A percentile compares a stretch with the other conserved stretches of the same genome.
phyloP scores from a whole-genome alignment of 2,329 filamentous ascomycete species.

The Neopestalotiopsis sp. region DNA sequence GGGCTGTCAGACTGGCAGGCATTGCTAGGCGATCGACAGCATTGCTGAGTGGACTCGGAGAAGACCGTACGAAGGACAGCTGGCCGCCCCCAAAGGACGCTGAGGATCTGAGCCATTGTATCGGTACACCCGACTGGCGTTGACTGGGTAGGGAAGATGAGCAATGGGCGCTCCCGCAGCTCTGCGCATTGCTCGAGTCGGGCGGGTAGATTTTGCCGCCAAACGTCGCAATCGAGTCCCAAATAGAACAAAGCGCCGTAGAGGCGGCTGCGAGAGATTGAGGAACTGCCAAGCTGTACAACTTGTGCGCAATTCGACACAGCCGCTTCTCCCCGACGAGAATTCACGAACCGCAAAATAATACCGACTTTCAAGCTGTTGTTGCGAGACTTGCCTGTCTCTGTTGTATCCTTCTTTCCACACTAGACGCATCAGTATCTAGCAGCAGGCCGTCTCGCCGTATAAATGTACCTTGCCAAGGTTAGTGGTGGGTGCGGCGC shows the following conservation, averaged over 20 bases:
- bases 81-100: background rate
- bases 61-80: background rate
- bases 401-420: background rate
- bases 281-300: background rate
- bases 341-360: background rate
- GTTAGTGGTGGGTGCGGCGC: background rate
- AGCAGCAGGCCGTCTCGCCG: conserved; percentile 4
- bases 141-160: background rate
- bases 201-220: conserved; percentile 18
- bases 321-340: conserved; percentile 3
- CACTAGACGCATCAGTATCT: background rate
- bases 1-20: background rate
- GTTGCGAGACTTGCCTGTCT: background rate
- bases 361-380: too few species aligned
- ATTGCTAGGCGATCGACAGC: background rate
- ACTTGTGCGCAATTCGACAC: background rate
- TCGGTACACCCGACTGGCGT: background rate
- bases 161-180: conserved; percentile 5
- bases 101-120: conserved; percentile 5
- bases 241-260: conserved; percentile 14
- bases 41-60: conserved; percentile 1
- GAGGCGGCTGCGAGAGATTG: background rate
- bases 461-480: conserved; percentile 10
- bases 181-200: conserved; percentile 7
- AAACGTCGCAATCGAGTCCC: conserved; percentile 1